Evolutionary conservation across 805 yeast genomes (phyloP).

Genomic region (Saccharomyces mikatae): DNA sequence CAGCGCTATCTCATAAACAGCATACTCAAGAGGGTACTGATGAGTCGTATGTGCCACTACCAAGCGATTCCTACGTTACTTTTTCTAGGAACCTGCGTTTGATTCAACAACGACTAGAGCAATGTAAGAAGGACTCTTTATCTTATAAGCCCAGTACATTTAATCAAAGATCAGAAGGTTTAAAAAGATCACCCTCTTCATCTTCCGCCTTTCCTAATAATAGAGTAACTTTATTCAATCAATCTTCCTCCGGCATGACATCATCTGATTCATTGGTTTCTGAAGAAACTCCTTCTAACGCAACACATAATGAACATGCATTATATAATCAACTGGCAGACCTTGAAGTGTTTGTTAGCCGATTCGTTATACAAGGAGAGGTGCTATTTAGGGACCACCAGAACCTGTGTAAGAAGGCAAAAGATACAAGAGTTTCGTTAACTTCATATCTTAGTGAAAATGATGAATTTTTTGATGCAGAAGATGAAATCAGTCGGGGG

Average conservation of each 20-base stretch:
- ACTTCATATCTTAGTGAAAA: slow-evolving; percentile 34
- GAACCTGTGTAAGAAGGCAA: slow-evolving; percentile 8
- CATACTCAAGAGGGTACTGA: not conserved
- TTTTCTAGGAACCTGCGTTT: slow-evolving; percentile 15
- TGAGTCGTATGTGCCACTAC: slow-evolving; percentile 10
- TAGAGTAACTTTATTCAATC: slow-evolving; percentile 7
- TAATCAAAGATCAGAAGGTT: not conserved
- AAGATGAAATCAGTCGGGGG: slow-evolving; percentile 41
- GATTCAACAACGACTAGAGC: slow-evolving; percentile 23
- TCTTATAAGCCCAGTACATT: slow-evolving; percentile 9
- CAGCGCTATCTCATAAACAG: not conserved
- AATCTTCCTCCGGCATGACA: not conserved
- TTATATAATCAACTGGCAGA: slow-evolving; percentile 19
- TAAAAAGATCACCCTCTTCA: slow-evolving; percentile 12
- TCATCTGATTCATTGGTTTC: slow-evolving; percentile 1
- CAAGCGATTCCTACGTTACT: slow-evolving; percentile 15
- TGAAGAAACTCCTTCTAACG: not conserved
- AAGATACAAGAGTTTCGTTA: slow-evolving; percentile 12
- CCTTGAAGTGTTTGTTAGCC: slow-evolving; percentile 18
- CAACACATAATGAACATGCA: slow-evolving; percentile 12
- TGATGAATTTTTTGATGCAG: slow-evolving; percentile 62
- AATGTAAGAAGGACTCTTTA: slow-evolving; percentile 23
- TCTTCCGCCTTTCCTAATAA: slow-evolving; percentile 7
- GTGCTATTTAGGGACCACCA: slow-evolving; percentile 15
- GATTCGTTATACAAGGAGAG: slow-evolving; percentile 18